Conservation (phyloP, 495 filamentous ascomycete species). For the Bathelium albidoporum region DNA sequence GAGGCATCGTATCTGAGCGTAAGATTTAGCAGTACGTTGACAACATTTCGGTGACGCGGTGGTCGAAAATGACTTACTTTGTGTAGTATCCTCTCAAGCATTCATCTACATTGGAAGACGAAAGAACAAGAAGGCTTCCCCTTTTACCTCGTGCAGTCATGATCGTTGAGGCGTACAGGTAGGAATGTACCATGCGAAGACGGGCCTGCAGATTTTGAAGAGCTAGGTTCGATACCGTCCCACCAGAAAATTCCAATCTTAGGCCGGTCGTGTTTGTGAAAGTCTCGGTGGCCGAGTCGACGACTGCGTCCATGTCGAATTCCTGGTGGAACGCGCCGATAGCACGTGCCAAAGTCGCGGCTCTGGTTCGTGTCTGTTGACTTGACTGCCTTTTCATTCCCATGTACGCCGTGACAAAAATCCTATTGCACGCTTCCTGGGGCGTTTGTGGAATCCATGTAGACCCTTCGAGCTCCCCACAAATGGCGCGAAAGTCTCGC, state of each 20-base stretch:
- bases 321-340: slow-evolving; percentile 71
- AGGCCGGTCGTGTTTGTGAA: slow-evolving; percentile 35
- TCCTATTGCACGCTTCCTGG: slow-evolving; percentile 35
- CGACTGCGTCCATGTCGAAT: slow-evolving; percentile 63
- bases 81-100: slow-evolving; percentile 58
- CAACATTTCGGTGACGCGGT: slow-evolving; percentile 21
- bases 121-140: slow-evolving; percentile 55
- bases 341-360: slow-evolving; percentile 52
- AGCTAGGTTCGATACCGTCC: slow-evolving; percentile 50
- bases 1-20: not conserved
- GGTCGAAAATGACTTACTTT: slow-evolving; percentile 53
- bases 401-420: slow-evolving; percentile 76
- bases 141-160: slow-evolving; percentile 45
- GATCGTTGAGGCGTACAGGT: slow-evolving; percentile 60
- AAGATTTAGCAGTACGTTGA: slow-evolving; percentile 1
- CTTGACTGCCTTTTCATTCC: slow-evolving; percentile 64
- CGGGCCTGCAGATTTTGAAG: slow-evolving; percentile 79
- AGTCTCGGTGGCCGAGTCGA: slow-evolving; percentile 43
- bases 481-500: slow-evolving; percentile 54
- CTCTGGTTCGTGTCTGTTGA: slow-evolving; percentile 60
- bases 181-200: slow-evolving; percentile 69
- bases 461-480: slow-evolving; percentile 41
- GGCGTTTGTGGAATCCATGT: slow-evolving; percentile 41
- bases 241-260: slow-evolving; percentile 50
- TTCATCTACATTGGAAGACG: slow-evolving; percentile 48